Base-by-base conservation (phyloP, 768 basidiomycete genomes). In the Naganishia randhawae region DNA sequence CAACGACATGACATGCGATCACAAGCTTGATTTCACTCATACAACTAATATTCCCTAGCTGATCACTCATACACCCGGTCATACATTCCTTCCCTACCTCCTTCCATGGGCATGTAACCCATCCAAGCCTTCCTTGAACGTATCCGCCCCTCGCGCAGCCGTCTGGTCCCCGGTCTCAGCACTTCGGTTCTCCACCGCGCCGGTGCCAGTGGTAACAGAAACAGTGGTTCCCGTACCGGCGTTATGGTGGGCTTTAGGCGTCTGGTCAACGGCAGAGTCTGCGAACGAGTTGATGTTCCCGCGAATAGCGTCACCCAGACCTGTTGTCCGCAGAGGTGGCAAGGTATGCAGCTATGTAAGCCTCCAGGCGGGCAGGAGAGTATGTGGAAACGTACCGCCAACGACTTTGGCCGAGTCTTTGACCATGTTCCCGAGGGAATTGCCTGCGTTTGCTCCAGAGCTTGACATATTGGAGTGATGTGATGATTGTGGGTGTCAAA, bases 281-380 rank as follows among this genome's bases (percentile, higher is more conserved):
- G 61, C 57, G 32, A 68, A 68, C 35, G 48, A 35, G 57, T 63
- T 68, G 67, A 68, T 68, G 42, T 51, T 63, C 35, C 67, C 67
- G 19, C 67, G 67, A 37, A 68, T 51, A 11, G 50, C 61, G 27
- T 68, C 67, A 4, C 55, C 61, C 45, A 63, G 48, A 27, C 67
- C 55, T 42, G 35, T 16, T 31, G 45, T 25, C 16, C 42, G 42
- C 22, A n/a, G 29, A 7, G 29, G 50, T 29, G 22, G 17, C 5
- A 65, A 48, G 11, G 48, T 19, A 45, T 42, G 41, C 55, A 50
- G 42, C 35, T 4, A 52, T 16, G 13, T 50, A 42, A 45, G 31
- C 14, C 16, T 27, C 29, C n/a, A 48, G 42, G 45, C 45, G 42
- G n/a, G 27, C 25, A 45, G 17, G 27, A 31, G 63, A 31, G 29